Conservation (phyloP, 495 filamentous ascomycete species). For the Trichocladium antarcticum region DNA sequence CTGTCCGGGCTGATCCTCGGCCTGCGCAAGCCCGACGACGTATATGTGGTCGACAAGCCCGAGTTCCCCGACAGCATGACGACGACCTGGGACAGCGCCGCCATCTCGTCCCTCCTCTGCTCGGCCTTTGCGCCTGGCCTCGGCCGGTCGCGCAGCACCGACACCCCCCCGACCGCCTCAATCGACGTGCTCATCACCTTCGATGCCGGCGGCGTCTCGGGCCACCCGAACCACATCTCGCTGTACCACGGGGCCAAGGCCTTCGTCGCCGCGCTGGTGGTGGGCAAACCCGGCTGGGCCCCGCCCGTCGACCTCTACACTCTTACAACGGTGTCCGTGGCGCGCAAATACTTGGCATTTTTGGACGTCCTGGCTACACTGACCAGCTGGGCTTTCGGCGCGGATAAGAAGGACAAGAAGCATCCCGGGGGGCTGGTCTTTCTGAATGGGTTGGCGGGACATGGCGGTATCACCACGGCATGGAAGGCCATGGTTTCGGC, state of each 20-base stretch:
- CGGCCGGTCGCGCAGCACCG: constrained; percentile 23
- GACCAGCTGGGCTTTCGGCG: constrained; percentile 30
- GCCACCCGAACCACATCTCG: constrained; percentile 84
- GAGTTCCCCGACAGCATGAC: constrained; percentile 84
- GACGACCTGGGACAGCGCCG: constrained; percentile 54
- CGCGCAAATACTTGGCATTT: constrained; percentile 69
- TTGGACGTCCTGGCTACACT: constrained; percentile 64
- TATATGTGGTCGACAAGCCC: constrained; percentile 69
- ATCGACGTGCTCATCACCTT: constrained; percentile 86
- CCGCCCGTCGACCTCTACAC: constrained; percentile 76
- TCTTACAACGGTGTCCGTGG: constrained; percentile 53
- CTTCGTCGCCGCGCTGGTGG: constrained; percentile 55
- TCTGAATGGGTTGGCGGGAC: constrained; percentile 47
- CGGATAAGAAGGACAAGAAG: constrained; percentile 29
- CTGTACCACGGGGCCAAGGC: constrained; percentile 69
- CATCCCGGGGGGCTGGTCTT: constrained; percentile 52
- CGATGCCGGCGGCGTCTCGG: constrained; percentile 65
- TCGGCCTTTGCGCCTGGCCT: constrained; percentile 57
- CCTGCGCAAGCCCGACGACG: constrained; percentile 57
- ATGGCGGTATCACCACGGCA: constrained; percentile 47
- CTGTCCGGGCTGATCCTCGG: constrained; percentile 67
- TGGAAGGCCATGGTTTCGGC: constrained; percentile 76
- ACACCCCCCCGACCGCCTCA: constrained; percentile 41
- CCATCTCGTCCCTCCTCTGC: constrained; percentile 56
- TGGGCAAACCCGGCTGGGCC: constrained; percentile 51